Base-by-base conservation (phyloP, 345 rosid species). In the Salix koriyanagi region DNA sequence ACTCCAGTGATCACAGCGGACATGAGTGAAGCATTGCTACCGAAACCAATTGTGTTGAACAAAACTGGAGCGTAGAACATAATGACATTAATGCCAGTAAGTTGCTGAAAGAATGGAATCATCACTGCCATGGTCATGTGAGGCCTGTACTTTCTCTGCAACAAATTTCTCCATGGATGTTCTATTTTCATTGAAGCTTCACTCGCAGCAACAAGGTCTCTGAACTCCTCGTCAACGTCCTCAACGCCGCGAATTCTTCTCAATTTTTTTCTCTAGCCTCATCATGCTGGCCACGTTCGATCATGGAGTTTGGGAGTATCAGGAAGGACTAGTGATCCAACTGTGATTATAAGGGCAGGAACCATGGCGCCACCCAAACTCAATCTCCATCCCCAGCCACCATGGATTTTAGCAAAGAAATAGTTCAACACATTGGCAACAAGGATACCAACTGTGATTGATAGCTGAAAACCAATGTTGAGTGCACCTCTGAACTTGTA, bases 261-360 rank as follows among this genome's bases (percentile, higher is more conserved):
- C 48, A 96, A 85, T 37, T 94, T 83, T 94, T 83, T 46, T 39
- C 73, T 28, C 65, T 88, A 41, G 99, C 99, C 83, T 90, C 83
- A 0, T 90, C 89, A 37, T 71, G 85, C 72, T 84, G 65, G 26
- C 97, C 98, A 0, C 98, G 93, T 76, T 96, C 98, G 66, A 96
- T 96, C 97, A 96, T 85, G 0, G 98, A 96, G 82, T 94, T 94
- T 96, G 0, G 99, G 97, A 30, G 98, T 96, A 77, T 96, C 97
- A 0, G 99, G 97, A 61, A 96, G 97, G 82, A 91, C 69, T 3
- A 94, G 60, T 2, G 99, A 87, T 44, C 99, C 99, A 15, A 89
- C 2, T 10, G 92, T 85, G 79, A 96, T 92, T 77, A 96, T 94
- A 2, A 94, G 81, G n/a, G 98, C 98, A 0, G 99, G 99, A 19